Evolutionary conservation across 148 eudicot genomes (phyloP).

Genomic region (Arctostaphylos glauca): DNA sequence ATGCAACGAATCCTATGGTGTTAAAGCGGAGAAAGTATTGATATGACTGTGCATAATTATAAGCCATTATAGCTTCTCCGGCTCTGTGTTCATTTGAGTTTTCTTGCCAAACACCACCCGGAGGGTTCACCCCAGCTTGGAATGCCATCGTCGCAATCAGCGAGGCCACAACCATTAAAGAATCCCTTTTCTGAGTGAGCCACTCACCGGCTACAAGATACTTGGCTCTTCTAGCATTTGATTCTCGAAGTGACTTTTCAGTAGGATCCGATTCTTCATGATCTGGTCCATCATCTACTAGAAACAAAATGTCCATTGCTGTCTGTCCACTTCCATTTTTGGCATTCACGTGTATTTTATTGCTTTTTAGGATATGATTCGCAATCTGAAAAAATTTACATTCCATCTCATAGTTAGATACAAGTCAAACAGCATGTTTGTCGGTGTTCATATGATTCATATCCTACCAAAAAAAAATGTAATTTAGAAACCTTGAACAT

Average conservation of each 20-base stretch:
- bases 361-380: background rate
- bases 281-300: background rate
- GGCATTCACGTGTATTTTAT: slow-evolving; percentile 9
- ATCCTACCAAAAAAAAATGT: no score
- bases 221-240: background rate
- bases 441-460: background rate
- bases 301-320: slow-evolving; percentile 13
- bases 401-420: background rate
- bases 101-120: slow-evolving; percentile 42
- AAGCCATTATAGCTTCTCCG: slow-evolving; percentile 21
- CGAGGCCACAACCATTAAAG: slow-evolving; percentile 35
- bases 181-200: slow-evolving; percentile 8
- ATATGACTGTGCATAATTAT: background rate
- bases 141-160: slow-evolving; percentile 39
- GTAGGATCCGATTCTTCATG: background rate
- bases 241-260: background rate
- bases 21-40: background rate
- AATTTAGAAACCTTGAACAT: no score
- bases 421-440: background rate
- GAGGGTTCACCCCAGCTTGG: slow-evolving; percentile 37
- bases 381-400: slow-evolving; percentile 1
- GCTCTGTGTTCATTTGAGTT: slow-evolving; percentile 2
- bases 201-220: background rate
- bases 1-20: slow-evolving; percentile 19
- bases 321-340: slow-evolving; percentile 11